phyloP scores from a whole-genome alignment of 139 green algal species.

The Chlamydomonas sp. region DNA sequence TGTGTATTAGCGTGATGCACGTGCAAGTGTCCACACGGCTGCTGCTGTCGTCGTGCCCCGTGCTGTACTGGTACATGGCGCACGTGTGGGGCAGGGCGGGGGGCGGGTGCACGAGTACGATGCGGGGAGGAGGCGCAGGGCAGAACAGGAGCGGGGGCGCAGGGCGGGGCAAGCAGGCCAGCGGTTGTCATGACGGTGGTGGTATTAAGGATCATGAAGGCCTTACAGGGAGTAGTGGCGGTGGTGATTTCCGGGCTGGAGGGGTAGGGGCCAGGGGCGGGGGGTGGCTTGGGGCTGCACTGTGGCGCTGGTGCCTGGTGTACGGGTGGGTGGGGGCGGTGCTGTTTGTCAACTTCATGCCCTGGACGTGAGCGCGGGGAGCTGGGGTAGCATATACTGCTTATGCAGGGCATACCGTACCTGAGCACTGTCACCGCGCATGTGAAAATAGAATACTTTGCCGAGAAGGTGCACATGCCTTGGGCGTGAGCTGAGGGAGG shows the following conservation, averaged over 20 bases:
- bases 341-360: conserved; percentile 61
- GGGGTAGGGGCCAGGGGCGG: neutral
- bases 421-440: no score
- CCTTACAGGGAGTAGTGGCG: neutral
- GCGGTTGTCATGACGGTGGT: neutral
- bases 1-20: conserved; percentile 80
- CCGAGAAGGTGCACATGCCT: no score
- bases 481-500: no score
- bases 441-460: no score
- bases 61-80: conserved; percentile 83
- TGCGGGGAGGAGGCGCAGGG: neutral
- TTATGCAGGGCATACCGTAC: no score
- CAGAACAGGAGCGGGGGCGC: neutral
- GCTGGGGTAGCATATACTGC: no score
- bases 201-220: neutral
- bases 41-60: conserved; percentile 74
- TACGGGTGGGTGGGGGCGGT: conserved; percentile 70
- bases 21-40: conserved; percentile 87
- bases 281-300: conserved; percentile 51
- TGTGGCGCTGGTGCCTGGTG: conserved; percentile 56
- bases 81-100: conserved; percentile 49
- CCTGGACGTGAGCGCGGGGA: conserved; percentile 37
- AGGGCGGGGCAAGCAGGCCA: neutral
- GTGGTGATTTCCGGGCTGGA: neutral
- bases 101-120: neutral